Base-by-base conservation (phyloP, 2,329 filamentous ascomycete genomes). In the Fusarium sp. region DNA sequence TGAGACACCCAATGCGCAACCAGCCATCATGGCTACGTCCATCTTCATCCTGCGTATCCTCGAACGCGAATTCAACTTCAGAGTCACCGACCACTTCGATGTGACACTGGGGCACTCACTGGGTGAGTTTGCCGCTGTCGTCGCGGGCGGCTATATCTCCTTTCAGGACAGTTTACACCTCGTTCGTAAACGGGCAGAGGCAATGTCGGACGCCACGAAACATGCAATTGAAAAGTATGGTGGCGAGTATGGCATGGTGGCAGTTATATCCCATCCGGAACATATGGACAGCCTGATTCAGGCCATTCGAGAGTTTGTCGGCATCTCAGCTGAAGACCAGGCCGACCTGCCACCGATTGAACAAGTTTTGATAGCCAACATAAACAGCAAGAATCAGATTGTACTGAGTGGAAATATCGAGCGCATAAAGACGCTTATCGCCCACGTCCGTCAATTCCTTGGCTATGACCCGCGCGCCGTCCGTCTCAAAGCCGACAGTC, bases 331-430 rank as follows among this genome's bases (percentile, higher is more conserved):
- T 60, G 92, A 95, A 80, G 91, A 89, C 75, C 88, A 88, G 68
- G 86, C 91, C 73, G 88, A 93, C 74, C 83, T 91, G 35, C 92
- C 93, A 23, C 90, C 94, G 7, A 94, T 97, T 61, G 90, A 96
- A 79, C 93, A 97, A 82, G 95, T 98, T 57, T 86, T 93, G 75
- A 95, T 98, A 76, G 96, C 95, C 67, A 98, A 98, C 82, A 91
- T 97, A 83, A 98, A 98, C 84, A 94, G 92, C 81, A 96, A 95
- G 85, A 97, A 97, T 80, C 96, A 98, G 84, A 97, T 98, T 77
- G 96, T 98, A 58, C 86, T 98, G 59, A 96, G 93, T 79, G 96
- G 96, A 40, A 96, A 91, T 82, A 92, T 98, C 60, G 91, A 92
- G 77, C 88, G 91, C 75, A 97, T 98, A 81, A 91, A 90, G 78